Evolutionary conservation across 805 yeast species (phyloP).

Genomic region (Kluyveromyces wickerhamii): DNA sequence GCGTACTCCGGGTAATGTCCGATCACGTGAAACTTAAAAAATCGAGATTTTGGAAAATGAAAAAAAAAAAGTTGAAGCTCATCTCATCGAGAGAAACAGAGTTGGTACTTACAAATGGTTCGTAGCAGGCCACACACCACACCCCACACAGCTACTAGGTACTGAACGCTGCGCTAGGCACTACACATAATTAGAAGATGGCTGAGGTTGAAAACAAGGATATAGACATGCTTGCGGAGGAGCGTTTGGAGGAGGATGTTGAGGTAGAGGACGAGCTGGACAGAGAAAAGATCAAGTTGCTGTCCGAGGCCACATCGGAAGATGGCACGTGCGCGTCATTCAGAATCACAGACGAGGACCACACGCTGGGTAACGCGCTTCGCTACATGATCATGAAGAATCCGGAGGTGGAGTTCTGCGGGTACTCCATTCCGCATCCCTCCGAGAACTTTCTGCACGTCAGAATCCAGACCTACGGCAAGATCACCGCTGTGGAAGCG

Average conservation of each 20-base stretch:
- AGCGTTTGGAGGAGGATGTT: conserved; percentile 12
- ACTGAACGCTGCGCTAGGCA: no score
- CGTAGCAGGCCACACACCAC: no score
- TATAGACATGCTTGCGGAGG: conserved; percentile 15
- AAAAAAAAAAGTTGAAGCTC: no score
- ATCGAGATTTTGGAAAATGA: no score
- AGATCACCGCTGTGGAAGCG: conserved; percentile 83
- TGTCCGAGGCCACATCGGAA: conserved; percentile 81
- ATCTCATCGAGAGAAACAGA: no score
- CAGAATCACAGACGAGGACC: conserved; percentile 90
- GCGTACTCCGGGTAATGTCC: no score
- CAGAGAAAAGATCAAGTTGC: conserved; percentile 46
- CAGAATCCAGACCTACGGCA: conserved; percentile 88
- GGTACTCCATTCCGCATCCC: conserved; percentile 97
- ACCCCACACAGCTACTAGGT: no score
- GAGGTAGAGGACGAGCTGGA: conserved; percentile 37
- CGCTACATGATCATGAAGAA: conserved; percentile 95
- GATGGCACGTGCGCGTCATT: conserved; percentile 95
- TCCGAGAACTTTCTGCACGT: conserved; percentile 83
- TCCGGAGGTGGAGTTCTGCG: conserved; percentile 97
- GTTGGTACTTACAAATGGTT: no score
- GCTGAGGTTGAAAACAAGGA: conserved; percentile 6
- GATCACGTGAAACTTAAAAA: no score
- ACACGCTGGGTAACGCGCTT: conserved; percentile 89
- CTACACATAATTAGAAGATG: no score